Percentiles rank a stretch among this genome's conserved stretches.
These are phyloP conservation scores for Yarrowia yakushimensis DNA, from an alignment of 805 yeast genomes.

Conservation along the genomic window DNA sequence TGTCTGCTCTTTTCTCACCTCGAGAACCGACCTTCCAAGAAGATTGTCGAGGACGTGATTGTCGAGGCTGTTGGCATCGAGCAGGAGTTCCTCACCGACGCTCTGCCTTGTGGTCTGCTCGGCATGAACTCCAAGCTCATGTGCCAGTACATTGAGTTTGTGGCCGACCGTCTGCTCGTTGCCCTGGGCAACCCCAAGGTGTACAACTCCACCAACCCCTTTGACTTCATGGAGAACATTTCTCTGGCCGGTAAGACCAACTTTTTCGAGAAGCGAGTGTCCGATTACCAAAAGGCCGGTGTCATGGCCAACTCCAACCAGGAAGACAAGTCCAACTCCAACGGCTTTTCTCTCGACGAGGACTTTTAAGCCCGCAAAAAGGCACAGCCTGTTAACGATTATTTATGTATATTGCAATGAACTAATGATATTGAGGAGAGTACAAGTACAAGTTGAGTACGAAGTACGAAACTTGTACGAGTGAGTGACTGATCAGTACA, in stretches of 20 bases:
- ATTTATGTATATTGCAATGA: conserved; percentile 24
- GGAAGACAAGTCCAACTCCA: conserved; percentile 38
- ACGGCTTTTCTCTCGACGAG: conserved; percentile 82
- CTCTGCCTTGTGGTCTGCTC: conserved; percentile 84
- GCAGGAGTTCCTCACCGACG: conserved; percentile 91
- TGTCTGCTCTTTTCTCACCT: conserved; percentile 91
- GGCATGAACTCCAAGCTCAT: conserved; percentile 93
- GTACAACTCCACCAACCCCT: conserved; percentile 87
- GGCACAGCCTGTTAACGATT: neutral
- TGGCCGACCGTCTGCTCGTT: conserved; percentile 90
- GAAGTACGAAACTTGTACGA: no score
- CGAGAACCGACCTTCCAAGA: conserved; percentile 78
- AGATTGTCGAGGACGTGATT: conserved; percentile 77
- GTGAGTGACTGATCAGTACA: no score
- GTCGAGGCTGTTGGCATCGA: conserved; percentile 95
- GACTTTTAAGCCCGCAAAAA: conserved; percentile 60
- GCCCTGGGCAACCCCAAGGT: conserved; percentile 88
- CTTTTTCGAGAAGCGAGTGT: conserved; percentile 97
- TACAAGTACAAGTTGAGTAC: no score
- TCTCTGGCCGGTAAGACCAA: conserved; percentile 98
- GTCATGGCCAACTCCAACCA: conserved; percentile 67
- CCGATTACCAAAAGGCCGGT: conserved; percentile 99
- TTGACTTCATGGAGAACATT: conserved; percentile 98
- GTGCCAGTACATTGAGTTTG: conserved; percentile 98
- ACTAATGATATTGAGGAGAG: neutral